A percentile compares a stretch with the other conserved stretches of the same genome.
phyloP scores from a whole-genome alignment of 2,329 filamentous ascomycete genomes.

The Epichloe hybrida region DNA sequence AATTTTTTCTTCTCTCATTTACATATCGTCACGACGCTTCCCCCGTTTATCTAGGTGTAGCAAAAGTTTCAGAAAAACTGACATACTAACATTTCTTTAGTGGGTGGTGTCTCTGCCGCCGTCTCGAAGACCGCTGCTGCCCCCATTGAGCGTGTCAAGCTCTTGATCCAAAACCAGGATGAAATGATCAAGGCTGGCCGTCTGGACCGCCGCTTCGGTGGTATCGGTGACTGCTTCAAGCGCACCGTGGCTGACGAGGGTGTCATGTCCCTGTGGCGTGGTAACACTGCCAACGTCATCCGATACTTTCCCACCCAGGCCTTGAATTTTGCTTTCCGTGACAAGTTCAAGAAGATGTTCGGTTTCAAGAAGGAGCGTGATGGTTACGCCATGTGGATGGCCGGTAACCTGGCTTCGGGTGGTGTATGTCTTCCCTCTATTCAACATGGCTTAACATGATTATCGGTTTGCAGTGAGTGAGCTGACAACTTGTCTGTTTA shows the following conservation, averaged over 20 bases:
- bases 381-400: slow-evolving; percentile 98
- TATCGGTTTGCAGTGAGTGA: not conserved
- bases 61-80: slow-evolving; percentile 1
- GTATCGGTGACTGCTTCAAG: slow-evolving; percentile 90
- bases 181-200: slow-evolving; percentile 99
- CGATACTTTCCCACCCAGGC: slow-evolving; percentile 99
- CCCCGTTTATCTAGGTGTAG: not conserved
- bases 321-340: slow-evolving; percentile 99
- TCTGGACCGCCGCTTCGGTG: slow-evolving; percentile 93
- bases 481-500: not conserved
- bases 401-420: slow-evolving; percentile 98
- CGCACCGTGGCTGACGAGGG: slow-evolving; percentile 85
- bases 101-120: slow-evolving; percentile 99
- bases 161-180: slow-evolving; percentile 99
- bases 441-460: not conserved
- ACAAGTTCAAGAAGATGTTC: slow-evolving; percentile 99
- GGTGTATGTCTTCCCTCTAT: slow-evolving; percentile 55
- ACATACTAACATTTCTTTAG: slow-evolving; percentile 31
- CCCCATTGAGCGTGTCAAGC: slow-evolving; percentile 99
- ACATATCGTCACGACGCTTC: not conserved
- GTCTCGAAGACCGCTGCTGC: slow-evolving; percentile 99
- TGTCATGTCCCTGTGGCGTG: slow-evolving; percentile 92
- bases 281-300: slow-evolving; percentile 99
- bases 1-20: not conserved
- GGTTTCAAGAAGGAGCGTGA: slow-evolving; percentile 99